These are phyloP conservation scores for Vigna mungo DNA, from an alignment of 306 rosid species.

Conservation along the genomic window DNA sequence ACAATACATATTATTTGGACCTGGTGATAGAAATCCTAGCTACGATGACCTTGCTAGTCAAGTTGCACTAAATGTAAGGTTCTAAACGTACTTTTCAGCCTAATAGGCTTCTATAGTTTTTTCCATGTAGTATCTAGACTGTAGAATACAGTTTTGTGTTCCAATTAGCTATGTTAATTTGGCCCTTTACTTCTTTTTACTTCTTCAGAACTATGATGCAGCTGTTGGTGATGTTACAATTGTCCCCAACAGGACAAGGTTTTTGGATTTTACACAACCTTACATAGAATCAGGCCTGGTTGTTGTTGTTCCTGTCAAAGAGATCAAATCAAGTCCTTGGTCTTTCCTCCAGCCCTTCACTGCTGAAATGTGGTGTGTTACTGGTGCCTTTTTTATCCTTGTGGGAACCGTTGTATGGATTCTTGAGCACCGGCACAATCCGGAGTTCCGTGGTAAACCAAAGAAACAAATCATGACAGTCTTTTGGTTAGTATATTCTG, in stretches of 20 bases:
- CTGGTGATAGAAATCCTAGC: slow-evolving; percentile 70
- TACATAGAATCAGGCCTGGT: slow-evolving; percentile 85
- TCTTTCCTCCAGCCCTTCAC: slow-evolving; percentile 93
- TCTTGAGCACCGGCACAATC: slow-evolving; percentile 90
- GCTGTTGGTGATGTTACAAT: slow-evolving; percentile 95
- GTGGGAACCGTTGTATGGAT: slow-evolving; percentile 96
- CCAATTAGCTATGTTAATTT: slow-evolving; percentile 34
- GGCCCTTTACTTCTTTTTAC: slow-evolving; percentile 39
- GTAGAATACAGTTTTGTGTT: slow-evolving; percentile 31
- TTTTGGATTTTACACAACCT: slow-evolving; percentile 96
- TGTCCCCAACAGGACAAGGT: slow-evolving; percentile 83
- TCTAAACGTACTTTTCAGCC: slow-evolving; percentile 19
- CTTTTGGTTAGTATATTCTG: slow-evolving; percentile 70
- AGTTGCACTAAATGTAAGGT: slow-evolving; percentile 85
- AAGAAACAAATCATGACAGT: slow-evolving; percentile 78
- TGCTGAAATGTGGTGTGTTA: slow-evolving; percentile 83
- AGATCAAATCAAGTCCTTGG: slow-evolving; percentile 83
- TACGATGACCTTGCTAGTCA: slow-evolving; percentile 56
- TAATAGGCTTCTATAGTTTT: not conserved
- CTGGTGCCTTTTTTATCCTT: slow-evolving; percentile 73
- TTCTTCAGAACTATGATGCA: slow-evolving; percentile 82
- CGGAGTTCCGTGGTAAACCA: slow-evolving; percentile 90
- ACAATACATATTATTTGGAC: slow-evolving; percentile 67
- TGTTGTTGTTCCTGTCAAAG: slow-evolving; percentile 80
- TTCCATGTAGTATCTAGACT: not conserved